Conservation (phyloP, 208 protist genomes). For the Angomonas deanei region DNA sequence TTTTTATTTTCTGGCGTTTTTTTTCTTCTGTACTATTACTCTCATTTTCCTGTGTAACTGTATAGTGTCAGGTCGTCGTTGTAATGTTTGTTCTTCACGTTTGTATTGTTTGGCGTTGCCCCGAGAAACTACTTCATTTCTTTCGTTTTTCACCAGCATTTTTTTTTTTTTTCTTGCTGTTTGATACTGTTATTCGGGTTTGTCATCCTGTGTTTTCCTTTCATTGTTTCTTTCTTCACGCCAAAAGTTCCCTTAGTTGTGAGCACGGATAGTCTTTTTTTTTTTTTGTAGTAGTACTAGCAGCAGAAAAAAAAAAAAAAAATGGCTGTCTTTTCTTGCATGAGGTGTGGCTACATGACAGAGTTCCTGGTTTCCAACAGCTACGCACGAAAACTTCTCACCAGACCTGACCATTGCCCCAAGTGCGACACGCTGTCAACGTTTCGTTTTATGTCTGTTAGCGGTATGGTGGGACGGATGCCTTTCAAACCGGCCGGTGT, state of each 20-base stretch:
- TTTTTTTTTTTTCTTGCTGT: slow-evolving; percentile 9
- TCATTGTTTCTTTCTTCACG: no score
- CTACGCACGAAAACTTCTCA: slow-evolving; percentile 37
- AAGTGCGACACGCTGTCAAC: slow-evolving; percentile 50
- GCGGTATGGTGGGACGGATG: slow-evolving; percentile 76
- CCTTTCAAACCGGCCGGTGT: slow-evolving; percentile 57
- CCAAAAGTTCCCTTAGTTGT: no score
- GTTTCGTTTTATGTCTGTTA: slow-evolving; percentile 69
- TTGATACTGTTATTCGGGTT: background rate
- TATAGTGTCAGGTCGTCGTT: no score
- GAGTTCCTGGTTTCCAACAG: slow-evolving; percentile 74
- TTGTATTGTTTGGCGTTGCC: background rate
- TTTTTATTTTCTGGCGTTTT: no score
- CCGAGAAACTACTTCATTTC: background rate
- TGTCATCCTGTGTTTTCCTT: no score
- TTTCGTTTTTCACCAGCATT: slow-evolving; percentile 1
- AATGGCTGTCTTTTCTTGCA: slow-evolving; percentile 78
- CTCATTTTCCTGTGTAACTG: no score
- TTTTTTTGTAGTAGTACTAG: no score
- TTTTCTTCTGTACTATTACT: no score
- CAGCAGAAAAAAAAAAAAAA: no score
- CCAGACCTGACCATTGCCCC: slow-evolving; percentile 60
- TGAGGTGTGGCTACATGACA: slow-evolving; percentile 71
- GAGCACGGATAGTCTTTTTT: no score
- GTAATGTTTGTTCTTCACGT: slow-evolving; percentile 4